Percentiles rank a stretch among this genome's conserved stretches.
Evolutionary conservation across 1,139 yeast genomes (phyloP).

Genomic region (Sugiyamaella grinbergsii): DNA sequence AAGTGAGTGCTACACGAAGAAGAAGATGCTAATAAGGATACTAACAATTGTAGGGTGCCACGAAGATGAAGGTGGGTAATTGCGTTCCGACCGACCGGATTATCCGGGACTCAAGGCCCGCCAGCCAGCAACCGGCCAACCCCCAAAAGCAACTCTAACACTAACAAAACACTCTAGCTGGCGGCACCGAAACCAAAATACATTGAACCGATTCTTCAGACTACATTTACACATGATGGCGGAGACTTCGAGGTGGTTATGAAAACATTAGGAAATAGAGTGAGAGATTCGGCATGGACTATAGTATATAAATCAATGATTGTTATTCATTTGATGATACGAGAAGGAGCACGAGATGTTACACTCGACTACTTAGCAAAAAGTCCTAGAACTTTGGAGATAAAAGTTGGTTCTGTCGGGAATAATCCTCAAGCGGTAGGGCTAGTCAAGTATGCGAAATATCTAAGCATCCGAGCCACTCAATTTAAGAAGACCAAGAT

Average conservation of each 20-base stretch:
- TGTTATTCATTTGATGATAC: conserved; percentile 84
- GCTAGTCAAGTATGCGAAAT: conserved; percentile 68
- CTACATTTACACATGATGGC: conserved; percentile 56
- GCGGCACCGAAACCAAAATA: conserved; percentile 99
- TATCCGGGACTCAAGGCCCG: too few species aligned
- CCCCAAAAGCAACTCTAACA: too few species aligned
- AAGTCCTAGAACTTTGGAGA: conserved; percentile 62
- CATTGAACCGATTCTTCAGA: conserved; percentile 85
- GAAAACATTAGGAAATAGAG: conserved; percentile 59
- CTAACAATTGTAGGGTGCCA: conserved; percentile 8
- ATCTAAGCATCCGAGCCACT: conserved; percentile 65
- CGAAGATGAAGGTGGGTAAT: conserved; percentile 9
- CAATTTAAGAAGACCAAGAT: conserved; percentile 65
- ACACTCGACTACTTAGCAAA: conserved; percentile 65
- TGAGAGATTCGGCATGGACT: conserved; percentile 85
- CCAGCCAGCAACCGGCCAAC: too few species aligned
- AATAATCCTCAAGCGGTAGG: conserved; percentile 59
- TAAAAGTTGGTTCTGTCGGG: conserved; percentile 41
- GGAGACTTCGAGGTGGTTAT: conserved; percentile 71
- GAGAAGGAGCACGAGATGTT: conserved; percentile 82
- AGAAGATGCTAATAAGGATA: neutral
- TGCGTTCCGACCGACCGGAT: neutral
- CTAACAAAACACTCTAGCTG: conserved; percentile 49
- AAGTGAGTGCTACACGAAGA: conserved; percentile 43
- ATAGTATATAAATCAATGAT: conserved; percentile 77